Conservation (phyloP, 148 eudicot species). For the Persicaria maculosa region DNA sequence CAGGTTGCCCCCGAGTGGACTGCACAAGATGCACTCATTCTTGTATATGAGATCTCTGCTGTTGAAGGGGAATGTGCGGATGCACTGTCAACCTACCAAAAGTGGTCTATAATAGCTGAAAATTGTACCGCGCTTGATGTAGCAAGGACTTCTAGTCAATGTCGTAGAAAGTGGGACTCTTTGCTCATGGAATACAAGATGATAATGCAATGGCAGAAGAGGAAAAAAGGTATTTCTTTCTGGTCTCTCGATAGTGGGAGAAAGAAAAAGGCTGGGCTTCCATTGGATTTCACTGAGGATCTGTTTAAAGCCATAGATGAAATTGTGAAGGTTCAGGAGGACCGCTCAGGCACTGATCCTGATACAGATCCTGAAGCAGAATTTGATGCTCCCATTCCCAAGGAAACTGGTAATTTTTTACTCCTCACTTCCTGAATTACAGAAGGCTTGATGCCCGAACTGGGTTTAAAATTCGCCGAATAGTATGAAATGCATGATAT, state of each 20-base stretch:
- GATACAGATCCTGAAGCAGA: slow-evolving; percentile 37
- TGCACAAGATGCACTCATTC: slow-evolving; percentile 43
- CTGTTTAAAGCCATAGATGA: slow-evolving; percentile 36
- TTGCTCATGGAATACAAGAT: slow-evolving; percentile 33
- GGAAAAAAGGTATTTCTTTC: slow-evolving; percentile 18
- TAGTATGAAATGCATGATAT: neutral
- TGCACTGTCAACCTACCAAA: slow-evolving; percentile 66
- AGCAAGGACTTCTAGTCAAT: slow-evolving; percentile 44
- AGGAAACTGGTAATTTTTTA: slow-evolving; percentile 27
- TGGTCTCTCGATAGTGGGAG: slow-evolving; percentile 32
- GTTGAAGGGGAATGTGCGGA: slow-evolving; percentile 50
- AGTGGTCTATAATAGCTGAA: slow-evolving; percentile 54
- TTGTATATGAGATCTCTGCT: slow-evolving; percentile 51
- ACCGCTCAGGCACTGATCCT: slow-evolving; percentile 27
- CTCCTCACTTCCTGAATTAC: neutral
- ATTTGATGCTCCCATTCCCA: slow-evolving; percentile 17
- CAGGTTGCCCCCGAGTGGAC: slow-evolving; percentile 58
- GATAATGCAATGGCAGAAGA: slow-evolving; percentile 28
- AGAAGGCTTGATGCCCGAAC: neutral
- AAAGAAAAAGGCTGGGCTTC: slow-evolving; percentile 29
- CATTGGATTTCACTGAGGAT: slow-evolving; percentile 39
- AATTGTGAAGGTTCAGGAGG: slow-evolving; percentile 27
- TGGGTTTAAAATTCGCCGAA: neutral
- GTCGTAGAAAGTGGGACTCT: slow-evolving; percentile 60
- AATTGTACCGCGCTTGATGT: slow-evolving; percentile 58